Conservation (phyloP, 2,329 filamentous ascomycete genomes). For the Verticillium dahliae region DNA sequence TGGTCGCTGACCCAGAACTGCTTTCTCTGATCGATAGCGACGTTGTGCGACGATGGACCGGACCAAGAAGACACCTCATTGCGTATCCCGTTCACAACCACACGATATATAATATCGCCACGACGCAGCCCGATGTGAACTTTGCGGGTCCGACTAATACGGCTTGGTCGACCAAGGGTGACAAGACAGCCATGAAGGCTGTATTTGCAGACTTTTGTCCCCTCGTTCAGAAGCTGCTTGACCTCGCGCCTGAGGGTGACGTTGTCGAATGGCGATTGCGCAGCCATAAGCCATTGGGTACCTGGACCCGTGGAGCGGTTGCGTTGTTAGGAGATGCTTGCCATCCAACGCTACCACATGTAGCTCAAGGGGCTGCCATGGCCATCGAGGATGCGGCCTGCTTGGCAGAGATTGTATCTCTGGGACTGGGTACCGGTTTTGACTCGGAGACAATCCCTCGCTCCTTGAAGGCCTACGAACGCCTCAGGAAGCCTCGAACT, state of each 20-base stretch:
- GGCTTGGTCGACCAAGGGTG: slow-evolving; percentile 58
- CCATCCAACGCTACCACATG: slow-evolving; percentile 62
- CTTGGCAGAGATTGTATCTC: not conserved
- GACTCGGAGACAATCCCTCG: not conserved
- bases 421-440: not conserved
- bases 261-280: slow-evolving; percentile 62
- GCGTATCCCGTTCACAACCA: slow-evolving; percentile 59
- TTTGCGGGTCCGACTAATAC: slow-evolving; percentile 41
- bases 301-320: slow-evolving; percentile 50
- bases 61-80: slow-evolving; percentile 61
- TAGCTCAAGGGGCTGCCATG: slow-evolving; percentile 61
- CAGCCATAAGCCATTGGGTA: slow-evolving; percentile 54
- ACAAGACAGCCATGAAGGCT: slow-evolving; percentile 52
- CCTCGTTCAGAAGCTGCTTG: slow-evolving; percentile 51
- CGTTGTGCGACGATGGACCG: slow-evolving; percentile 56
- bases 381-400: slow-evolving; percentile 58
- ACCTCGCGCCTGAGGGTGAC: slow-evolving; percentile 55
- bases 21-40: slow-evolving; percentile 51
- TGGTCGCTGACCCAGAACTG: slow-evolving; percentile 60
- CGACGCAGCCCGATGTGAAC: slow-evolving; percentile 53
- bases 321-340: slow-evolving; percentile 58
- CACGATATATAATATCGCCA: slow-evolving; percentile 60
- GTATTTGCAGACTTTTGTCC: slow-evolving; percentile 57
- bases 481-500: not conserved
- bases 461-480: not conserved